Base-by-base conservation (phyloP, 257 asterid species). In the Lavandula angustifolia region DNA sequence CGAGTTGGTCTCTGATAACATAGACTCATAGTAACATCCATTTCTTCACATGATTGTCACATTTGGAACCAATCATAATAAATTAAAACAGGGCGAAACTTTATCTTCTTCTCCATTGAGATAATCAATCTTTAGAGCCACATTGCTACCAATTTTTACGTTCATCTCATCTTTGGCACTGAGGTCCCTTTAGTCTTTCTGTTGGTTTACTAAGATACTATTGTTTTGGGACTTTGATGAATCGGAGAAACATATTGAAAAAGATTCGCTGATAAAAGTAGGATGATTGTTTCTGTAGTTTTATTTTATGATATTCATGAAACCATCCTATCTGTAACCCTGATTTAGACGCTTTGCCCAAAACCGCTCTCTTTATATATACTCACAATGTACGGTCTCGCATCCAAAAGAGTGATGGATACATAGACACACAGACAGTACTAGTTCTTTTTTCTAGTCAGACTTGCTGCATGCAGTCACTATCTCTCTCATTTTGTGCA, bases 401-500 rank as follows among this genome's bases (percentile, higher is more conserved):
- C 27, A 38, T 12, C 18, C 61, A 50, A 35, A 4, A 34, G 59
- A 49, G 43, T 5, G 40, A 3, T 5, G 11, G 5, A 29, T 12
- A 43, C 54, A 33, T 22, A n/a, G 12, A 32, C 3, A 14, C 68
- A 34, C 18, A 12, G 17, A 27, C 7, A 46, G 27, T n/a, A 3
- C 42, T 53, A 16, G 2, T 33, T 22, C 49, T 35, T 22, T 7
- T 38, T 43, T 43, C 14, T 9, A 9, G 14, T 3, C 43, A 31
- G 40, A 53, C 44, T 48, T 38, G 32, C 16, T 29, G 42, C 46
- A 3, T 53, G 6, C 31, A 48, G 22, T 8, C 2, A 11, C 60
- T 50, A 38, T 35, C 31, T 54, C 12, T 9, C n/a, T 50, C 59
- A 54, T 13, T 42, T 22, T 62, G 40, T 87, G 79, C 98, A 86